These are phyloP conservation scores for Hypoxylon crocopeplum DNA, from an alignment of 495 filamentous ascomycete genomes.

Conservation along the genomic window DNA sequence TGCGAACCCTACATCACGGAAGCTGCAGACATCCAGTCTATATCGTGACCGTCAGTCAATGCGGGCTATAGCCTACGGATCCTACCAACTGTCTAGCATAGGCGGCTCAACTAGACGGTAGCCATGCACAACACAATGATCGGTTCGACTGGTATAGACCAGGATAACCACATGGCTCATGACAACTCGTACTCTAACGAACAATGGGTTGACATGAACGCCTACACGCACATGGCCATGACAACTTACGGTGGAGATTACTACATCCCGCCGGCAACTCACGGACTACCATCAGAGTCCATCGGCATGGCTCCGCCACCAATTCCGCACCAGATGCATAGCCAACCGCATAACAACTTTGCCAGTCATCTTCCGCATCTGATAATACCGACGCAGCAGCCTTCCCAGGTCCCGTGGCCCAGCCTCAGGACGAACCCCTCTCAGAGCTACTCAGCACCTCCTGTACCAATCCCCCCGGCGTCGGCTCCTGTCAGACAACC, in stretches of 20 bases:
- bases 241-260: conserved; percentile 51
- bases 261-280: conserved; percentile 52
- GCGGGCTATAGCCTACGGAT: conserved; percentile 33
- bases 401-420: conserved; percentile 71
- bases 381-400: conserved; percentile 61
- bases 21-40: conserved; percentile 26
- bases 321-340: conserved; percentile 44
- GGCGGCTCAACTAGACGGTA: conserved; percentile 37
- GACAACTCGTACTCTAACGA: conserved; percentile 51
- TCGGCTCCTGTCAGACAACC: conserved; percentile 57
- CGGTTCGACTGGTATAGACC: conserved; percentile 55
- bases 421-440: conserved; percentile 70
- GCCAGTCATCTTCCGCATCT: conserved; percentile 49
- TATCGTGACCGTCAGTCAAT: conserved; percentile 31
- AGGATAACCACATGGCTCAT: conserved; percentile 55
- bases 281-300: conserved; percentile 55
- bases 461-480: conserved; percentile 63
- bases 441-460: conserved; percentile 56
- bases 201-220: conserved; percentile 56
- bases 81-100: conserved; percentile 30
- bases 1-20: conserved; percentile 31
- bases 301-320: conserved; percentile 53
- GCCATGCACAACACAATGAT: conserved; percentile 60
- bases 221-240: conserved; percentile 56
- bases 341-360: conserved; percentile 45